Percentiles rank a stretch among this genome's conserved stretches.
These are phyloP conservation scores for Penicillium olsonii DNA, from an alignment of 2,329 filamentous ascomycete species.

Conservation along the genomic window DNA sequence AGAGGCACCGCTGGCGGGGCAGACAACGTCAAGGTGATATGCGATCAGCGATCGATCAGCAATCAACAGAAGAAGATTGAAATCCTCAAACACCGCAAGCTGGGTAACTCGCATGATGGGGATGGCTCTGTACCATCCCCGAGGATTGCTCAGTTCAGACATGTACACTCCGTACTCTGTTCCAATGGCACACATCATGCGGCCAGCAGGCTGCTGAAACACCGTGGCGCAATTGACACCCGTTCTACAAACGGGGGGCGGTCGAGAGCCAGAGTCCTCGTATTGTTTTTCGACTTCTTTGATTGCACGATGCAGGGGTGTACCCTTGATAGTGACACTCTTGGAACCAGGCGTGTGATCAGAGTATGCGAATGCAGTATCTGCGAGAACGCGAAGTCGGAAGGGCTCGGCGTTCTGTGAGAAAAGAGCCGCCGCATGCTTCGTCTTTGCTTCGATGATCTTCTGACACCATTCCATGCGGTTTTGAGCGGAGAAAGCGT, in stretches of 20 bases:
- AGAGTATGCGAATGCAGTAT: conserved; percentile 70
- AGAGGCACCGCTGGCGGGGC: conserved; percentile 51
- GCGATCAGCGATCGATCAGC: conserved; percentile 89
- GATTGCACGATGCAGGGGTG: conserved; percentile 87
- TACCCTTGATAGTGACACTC: conserved; percentile 80
- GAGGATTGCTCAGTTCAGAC: conserved; percentile 82
- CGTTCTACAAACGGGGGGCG: conserved; percentile 78
- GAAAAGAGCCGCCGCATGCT: conserved; percentile 83
- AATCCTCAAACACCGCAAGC: conserved; percentile 92
- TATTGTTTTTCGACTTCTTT: conserved; percentile 81
- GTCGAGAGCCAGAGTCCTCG: conserved; percentile 60
- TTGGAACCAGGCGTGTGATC: conserved; percentile 58
- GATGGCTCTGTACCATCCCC: conserved; percentile 87
- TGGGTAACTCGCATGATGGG: conserved; percentile 79
- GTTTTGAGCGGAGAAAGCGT: conserved; percentile 73
- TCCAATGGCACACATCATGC: conserved; percentile 86
- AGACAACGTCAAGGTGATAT: conserved; percentile 87
- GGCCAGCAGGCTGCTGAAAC: conserved; percentile 78
- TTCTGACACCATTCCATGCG: conserved; percentile 89
- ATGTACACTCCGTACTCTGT: conserved; percentile 94
- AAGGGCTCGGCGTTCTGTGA: conserved; percentile 96
- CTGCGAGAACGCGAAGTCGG: conserved; percentile 84
- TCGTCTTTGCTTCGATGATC: conserved; percentile 92
- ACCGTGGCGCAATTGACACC: conserved; percentile 90
- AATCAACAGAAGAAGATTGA: conserved; percentile 87